Evolutionary conservation across 305 asterid genomes (phyloP).

Genomic region (Rubia occidens): DNA sequence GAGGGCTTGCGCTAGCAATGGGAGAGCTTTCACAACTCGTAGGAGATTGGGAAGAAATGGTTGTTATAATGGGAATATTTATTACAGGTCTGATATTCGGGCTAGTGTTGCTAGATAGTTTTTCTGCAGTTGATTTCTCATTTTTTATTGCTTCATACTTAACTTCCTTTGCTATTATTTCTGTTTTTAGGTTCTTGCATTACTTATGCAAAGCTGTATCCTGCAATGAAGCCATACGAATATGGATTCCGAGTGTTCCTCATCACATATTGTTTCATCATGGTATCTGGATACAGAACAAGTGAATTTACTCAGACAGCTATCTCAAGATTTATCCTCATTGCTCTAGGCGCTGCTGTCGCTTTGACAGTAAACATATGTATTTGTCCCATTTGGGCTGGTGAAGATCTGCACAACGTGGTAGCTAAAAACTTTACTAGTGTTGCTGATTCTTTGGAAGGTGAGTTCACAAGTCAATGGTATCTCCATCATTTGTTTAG

Average conservation of each 20-base stretch:
- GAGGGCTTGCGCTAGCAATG: conserved; percentile 68
- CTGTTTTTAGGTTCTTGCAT: conserved; percentile 23
- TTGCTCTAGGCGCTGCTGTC: conserved; percentile 55
- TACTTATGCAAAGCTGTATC: conserved; percentile 49
- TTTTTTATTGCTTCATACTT: conserved; percentile 13
- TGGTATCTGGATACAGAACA: conserved; percentile 63
- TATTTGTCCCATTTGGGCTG: conserved; percentile 77
- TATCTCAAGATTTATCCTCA: conserved; percentile 46
- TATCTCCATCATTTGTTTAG: not conserved
- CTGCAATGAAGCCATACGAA: conserved; percentile 69
- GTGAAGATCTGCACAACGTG: conserved; percentile 68
- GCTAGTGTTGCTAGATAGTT: conserved; percentile 10
- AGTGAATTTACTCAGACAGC: conserved; percentile 49
- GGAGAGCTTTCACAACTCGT: conserved; percentile 53
- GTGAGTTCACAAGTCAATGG: conserved; percentile 22
- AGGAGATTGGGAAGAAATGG: conserved; percentile 36
- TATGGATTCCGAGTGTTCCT: conserved; percentile 69
- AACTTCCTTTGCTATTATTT: conserved; percentile 15
- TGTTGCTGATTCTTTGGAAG: conserved; percentile 69
- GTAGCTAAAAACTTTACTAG: conserved; percentile 53
- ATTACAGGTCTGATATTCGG: conserved; percentile 33
- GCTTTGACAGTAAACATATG: conserved; percentile 58
- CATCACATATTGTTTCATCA: conserved; percentile 58
- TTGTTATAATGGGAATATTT: conserved; percentile 28
- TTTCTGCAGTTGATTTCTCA: conserved; percentile 1